Conservation (phyloP, 768 basidiomycete species). For the Fistulinella prunicolor region DNA sequence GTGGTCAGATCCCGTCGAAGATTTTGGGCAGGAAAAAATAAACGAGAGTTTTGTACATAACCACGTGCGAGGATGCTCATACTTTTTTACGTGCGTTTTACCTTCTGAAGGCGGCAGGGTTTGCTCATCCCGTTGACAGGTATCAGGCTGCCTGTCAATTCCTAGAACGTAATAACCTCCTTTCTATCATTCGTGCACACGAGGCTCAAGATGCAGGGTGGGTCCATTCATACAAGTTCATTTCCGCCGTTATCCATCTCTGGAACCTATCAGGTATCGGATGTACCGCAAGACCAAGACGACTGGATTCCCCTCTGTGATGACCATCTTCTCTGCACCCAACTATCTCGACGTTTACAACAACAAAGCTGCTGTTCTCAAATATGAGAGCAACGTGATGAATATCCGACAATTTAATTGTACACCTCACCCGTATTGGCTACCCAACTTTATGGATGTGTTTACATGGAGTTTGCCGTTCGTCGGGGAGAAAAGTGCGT, state of each 20-base stretch:
- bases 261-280: conserved; percentile 63
- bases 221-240: neutral
- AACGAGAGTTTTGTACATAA: conserved; percentile 68
- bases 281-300: conserved; percentile 94
- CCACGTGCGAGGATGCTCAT: conserved; percentile 70
- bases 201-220: conserved; percentile 92
- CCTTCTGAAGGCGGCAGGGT: too few relatives aligned
- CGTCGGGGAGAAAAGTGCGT: conserved; percentile 92
- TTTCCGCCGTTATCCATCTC: neutral
- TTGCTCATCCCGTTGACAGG: too few relatives aligned
- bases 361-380: conserved; percentile 95
- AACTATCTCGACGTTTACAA: conserved; percentile 96
- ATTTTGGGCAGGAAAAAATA: conserved; percentile 67
- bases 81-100: conserved; percentile 70
- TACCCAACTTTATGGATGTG: conserved; percentile 97
- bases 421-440: conserved; percentile 86
- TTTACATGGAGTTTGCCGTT: conserved; percentile 99
- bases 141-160: conserved; percentile 92
- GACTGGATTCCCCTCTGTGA: conserved; percentile 93
- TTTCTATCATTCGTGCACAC: conserved; percentile 92
- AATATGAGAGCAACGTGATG: conserved; percentile 95
- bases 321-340: conserved; percentile 97
- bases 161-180: conserved; percentile 83
- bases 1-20: conserved; percentile 73
- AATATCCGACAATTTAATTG: conserved; percentile 88